Percentiles rank a stretch among this genome's conserved stretches.
Conservation (phyloP, 345 rosid genomes). For the Salix suchowensis region DNA sequence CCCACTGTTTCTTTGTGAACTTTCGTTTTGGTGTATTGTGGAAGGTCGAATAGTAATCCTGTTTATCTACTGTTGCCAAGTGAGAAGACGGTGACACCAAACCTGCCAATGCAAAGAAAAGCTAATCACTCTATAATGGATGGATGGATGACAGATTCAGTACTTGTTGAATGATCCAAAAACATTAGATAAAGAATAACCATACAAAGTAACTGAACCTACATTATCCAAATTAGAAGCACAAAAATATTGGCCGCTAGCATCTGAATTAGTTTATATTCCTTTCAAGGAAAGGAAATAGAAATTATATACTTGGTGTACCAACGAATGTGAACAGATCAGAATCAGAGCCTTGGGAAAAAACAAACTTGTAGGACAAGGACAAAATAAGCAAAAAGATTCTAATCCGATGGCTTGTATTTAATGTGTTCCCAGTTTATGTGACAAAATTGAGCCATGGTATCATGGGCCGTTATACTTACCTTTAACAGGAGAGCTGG, state of each 20-base stretch:
- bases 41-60: constrained; percentile 62
- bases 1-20: constrained; percentile 66
- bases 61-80: constrained; percentile 12
- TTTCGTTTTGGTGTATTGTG: constrained; percentile 53
- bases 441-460: neutral
- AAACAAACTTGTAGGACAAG: neutral
- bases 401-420: neutral
- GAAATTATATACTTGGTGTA: neutral
- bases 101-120: constrained; percentile 23
- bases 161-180: neutral
- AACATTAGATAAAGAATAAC: neutral
- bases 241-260: neutral
- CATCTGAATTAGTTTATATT: neutral
- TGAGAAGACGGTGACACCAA: constrained; percentile 26
- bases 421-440: neutral
- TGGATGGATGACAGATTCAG: neutral
- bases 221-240: neutral
- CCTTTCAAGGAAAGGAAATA: neutral
- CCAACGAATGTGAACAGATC: neutral
- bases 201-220: neutral
- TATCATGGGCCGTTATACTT: neutral
- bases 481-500: constrained; percentile 67
- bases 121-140: neutral
- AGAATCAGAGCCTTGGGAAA: neutral
- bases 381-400: neutral